phyloP scores from a whole-genome alignment of 2,329 filamentous ascomycete species.

The Raffaelea deltoideospora region DNA sequence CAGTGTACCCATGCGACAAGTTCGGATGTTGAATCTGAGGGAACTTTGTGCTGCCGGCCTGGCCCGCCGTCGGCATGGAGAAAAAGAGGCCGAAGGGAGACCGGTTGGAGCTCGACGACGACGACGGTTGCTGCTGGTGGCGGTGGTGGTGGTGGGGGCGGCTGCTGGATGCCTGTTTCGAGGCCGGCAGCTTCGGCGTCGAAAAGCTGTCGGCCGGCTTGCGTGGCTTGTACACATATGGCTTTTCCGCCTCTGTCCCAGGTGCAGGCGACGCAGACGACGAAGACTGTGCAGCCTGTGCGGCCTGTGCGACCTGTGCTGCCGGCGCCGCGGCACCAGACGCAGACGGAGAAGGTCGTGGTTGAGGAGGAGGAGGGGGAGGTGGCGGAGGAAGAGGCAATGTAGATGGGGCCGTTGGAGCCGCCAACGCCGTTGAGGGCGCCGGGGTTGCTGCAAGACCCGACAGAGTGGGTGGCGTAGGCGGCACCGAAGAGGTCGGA shows the following conservation, averaged over 20 bases:
- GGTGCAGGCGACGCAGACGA: too few relatives aligned
- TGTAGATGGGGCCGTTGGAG: too few relatives aligned
- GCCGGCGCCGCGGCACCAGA: too few relatives aligned
- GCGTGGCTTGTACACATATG: slow-evolving; percentile 38
- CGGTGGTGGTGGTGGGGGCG: slow-evolving; percentile 3
- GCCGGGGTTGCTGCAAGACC: too few relatives aligned
- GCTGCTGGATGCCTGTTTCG: background rate
- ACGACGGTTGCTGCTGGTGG: slow-evolving; percentile 3
- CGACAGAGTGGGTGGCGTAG: too few relatives aligned
- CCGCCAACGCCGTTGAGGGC: too few relatives aligned
- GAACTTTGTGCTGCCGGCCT: slow-evolving; percentile 5
- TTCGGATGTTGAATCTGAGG: slow-evolving; percentile 11
- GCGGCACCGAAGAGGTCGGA: slow-evolving; percentile 6
- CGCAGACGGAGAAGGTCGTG: too few relatives aligned
- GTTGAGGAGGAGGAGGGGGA: too few relatives aligned
- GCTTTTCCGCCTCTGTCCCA: slow-evolving; percentile 24
- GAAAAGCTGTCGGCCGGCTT: slow-evolving; percentile 16
- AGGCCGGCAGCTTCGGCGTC: slow-evolving; percentile 5
- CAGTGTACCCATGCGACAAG: slow-evolving; percentile 8
- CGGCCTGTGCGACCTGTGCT: too few relatives aligned
- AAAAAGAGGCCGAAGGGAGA: slow-evolving; percentile 11
- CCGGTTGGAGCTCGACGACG: slow-evolving; percentile 13
- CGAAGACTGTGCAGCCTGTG: too few relatives aligned
- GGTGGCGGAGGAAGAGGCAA: too few relatives aligned
- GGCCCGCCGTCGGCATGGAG: slow-evolving; percentile 6